Evolutionary conservation across 768 basidiomycete genomes (phyloP).

Genomic region (Tylopilus intermedius): DNA sequence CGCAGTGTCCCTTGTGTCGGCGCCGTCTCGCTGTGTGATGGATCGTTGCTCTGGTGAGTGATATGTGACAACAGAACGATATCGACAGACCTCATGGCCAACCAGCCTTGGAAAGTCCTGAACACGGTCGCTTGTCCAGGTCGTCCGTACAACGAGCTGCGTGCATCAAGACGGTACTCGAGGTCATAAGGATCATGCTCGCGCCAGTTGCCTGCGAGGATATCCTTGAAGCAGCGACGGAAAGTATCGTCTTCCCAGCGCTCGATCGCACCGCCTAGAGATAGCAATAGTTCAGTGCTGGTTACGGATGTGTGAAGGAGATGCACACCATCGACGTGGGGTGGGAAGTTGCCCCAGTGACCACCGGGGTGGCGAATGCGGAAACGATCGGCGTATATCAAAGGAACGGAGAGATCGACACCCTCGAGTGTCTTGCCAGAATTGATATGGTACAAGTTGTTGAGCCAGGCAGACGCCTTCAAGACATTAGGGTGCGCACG

Average conservation of each 20-base stretch:
- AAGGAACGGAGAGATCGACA: conserved; percentile 56
- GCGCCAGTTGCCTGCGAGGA: conserved; percentile 59
- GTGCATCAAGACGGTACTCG: conserved; percentile 53
- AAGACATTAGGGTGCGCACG: conserved; percentile 65
- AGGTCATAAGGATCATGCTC: conserved; percentile 65
- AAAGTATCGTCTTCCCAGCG: conserved; percentile 64
- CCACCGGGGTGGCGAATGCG: conserved; percentile 66
- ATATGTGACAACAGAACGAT: not conserved
- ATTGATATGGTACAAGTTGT: conserved; percentile 54
- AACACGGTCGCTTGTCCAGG: conserved; percentile 51
- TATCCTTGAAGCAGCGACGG: conserved; percentile 55
- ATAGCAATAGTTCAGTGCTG: not conserved
- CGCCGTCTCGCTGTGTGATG: conserved; percentile 47
- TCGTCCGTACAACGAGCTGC: conserved; percentile 58
- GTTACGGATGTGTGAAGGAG: conserved; percentile 11
- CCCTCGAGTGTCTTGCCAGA: conserved; percentile 38
- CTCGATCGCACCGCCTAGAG: conserved; percentile 64
- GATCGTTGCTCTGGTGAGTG: not conserved
- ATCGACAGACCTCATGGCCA: conserved; percentile 52
- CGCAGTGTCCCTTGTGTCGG: conserved; percentile 65
- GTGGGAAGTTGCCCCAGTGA: conserved; percentile 50
- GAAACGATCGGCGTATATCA: conserved; percentile 71
- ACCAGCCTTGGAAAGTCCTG: conserved; percentile 75
- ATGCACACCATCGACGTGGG: conserved; percentile 48
- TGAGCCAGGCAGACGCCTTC: conserved; percentile 52